These are phyloP conservation scores for Tolypocladium album DNA, from an alignment of 2,329 filamentous ascomycete genomes.

Conservation along the genomic window DNA sequence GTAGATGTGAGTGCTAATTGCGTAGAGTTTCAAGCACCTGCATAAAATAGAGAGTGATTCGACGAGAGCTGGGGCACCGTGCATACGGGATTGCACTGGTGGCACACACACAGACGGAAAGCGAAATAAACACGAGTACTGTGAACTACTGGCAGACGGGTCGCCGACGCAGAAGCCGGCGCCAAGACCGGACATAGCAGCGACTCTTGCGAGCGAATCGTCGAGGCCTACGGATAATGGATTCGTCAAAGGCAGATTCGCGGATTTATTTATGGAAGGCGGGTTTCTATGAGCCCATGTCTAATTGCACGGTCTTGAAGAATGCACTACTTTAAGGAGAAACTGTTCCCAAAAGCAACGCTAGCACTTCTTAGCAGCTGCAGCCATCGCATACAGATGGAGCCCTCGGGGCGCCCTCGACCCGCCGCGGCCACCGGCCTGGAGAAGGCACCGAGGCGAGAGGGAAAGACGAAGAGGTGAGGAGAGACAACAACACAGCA, in stretches of 20 bases:
- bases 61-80: not conserved
- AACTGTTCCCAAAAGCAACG: conserved; percentile 2
- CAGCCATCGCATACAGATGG: conserved; percentile 1
- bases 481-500: not conserved
- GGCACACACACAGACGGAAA: not conserved
- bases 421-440: not conserved
- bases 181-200: not conserved
- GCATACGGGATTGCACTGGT: not conserved
- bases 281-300: conserved; percentile 1
- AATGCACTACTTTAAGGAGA: not conserved
- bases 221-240: not conserved
- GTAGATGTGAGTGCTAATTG: not conserved
- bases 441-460: not conserved
- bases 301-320: conserved; percentile 2
- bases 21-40: not conserved
- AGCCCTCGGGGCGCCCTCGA: not conserved
- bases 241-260: not conserved
- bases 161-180: not conserved
- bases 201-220: not conserved
- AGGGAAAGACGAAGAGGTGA: not conserved
- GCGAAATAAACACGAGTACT: not conserved
- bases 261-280: not conserved
- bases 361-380: not conserved
- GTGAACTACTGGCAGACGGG: too few species aligned
- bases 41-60: not conserved